phyloP scores from a whole-genome alignment of 768 basidiomycete species.

The Pleurotus giganteus region DNA sequence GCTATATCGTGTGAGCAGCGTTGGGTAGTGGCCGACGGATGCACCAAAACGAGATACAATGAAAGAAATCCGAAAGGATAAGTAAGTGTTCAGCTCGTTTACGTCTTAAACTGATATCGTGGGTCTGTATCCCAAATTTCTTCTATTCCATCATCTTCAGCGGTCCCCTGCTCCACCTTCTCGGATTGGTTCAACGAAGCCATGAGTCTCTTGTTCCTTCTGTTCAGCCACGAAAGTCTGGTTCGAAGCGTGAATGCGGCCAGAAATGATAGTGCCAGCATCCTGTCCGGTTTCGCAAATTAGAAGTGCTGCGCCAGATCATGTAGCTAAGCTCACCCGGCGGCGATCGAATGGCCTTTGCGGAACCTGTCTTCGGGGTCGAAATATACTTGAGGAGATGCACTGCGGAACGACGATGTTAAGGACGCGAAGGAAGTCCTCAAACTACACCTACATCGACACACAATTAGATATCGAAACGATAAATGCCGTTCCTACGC shows the following conservation, averaged over 20 bases:
- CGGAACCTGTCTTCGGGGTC: conserved; percentile 48
- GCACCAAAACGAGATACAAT: too few species aligned
- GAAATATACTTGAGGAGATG: conserved; percentile 57
- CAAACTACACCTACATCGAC: conserved; percentile 42
- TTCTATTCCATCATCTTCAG: conserved; percentile 17
- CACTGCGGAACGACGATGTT: conserved; percentile 26
- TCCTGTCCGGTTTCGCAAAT: too few species aligned
- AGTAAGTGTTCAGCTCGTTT: too few species aligned
- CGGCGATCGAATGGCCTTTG: conserved; percentile 56
- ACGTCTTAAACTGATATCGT: conserved; percentile 55
- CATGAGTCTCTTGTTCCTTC: conserved; percentile 29
- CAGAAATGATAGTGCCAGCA: conserved; percentile 40
- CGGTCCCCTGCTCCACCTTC: conserved; percentile 17
- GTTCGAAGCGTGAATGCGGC: conserved; percentile 43
- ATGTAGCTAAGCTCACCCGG: conserved; percentile 33
- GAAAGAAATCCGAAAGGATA: too few species aligned
- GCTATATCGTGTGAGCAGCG: too few species aligned
- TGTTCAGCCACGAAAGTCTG: conserved; percentile 41
- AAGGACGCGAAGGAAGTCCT: neutral
- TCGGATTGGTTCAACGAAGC: conserved; percentile 29
- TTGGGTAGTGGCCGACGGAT: too few species aligned
- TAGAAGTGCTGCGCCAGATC: neutral
- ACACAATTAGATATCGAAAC: conserved; percentile 59
- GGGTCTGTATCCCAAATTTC: conserved; percentile 51
- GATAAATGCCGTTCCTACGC: conserved; percentile 59